phyloP scores from a whole-genome alignment of 164 flowering plant genomes.

The Magnolia changhungtana region DNA sequence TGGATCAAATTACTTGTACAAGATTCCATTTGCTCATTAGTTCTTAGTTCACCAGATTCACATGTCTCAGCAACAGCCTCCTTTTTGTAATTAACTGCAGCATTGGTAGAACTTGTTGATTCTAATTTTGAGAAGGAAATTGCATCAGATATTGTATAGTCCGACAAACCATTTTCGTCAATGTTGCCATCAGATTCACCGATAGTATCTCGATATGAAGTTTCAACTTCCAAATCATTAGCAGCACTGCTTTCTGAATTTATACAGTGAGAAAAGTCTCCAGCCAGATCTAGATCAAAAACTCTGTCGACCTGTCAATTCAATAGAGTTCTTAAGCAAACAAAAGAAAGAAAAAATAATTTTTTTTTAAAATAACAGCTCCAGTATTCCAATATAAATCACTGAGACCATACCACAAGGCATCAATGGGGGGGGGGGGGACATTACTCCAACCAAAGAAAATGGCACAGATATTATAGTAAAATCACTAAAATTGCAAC shows the following conservation, averaged over 20 bases:
- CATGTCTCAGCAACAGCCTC: constrained; percentile 16
- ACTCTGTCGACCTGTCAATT: constrained; percentile 54
- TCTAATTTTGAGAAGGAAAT: constrained; percentile 10
- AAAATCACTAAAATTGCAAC: too few relatives aligned
- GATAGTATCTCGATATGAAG: constrained; percentile 11
- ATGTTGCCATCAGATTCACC: constrained; percentile 13
- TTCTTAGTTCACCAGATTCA: constrained; percentile 12
- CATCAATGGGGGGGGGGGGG: too few relatives aligned
- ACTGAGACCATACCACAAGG: too few relatives aligned
- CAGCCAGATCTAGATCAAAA: constrained; percentile 8
- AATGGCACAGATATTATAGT: too few relatives aligned
- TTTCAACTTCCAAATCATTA: constrained; percentile 6
- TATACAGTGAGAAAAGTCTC: constrained; percentile 1
- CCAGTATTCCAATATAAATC: too few relatives aligned
- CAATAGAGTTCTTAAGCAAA: neutral
- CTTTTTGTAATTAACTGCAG: constrained; percentile 6
- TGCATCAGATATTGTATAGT: constrained; percentile 10
- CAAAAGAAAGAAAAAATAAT: neutral
- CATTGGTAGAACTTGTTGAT: constrained; percentile 4
- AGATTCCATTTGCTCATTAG: constrained; percentile 22
- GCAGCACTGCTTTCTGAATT: constrained; percentile 2
- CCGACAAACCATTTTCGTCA: constrained; percentile 17
- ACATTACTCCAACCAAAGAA: too few relatives aligned
- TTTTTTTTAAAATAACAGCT: neutral
- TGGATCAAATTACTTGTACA: constrained; percentile 19